Conservation (phyloP, 331 rosid genomes). For the Erythrophleum ivorense region DNA sequence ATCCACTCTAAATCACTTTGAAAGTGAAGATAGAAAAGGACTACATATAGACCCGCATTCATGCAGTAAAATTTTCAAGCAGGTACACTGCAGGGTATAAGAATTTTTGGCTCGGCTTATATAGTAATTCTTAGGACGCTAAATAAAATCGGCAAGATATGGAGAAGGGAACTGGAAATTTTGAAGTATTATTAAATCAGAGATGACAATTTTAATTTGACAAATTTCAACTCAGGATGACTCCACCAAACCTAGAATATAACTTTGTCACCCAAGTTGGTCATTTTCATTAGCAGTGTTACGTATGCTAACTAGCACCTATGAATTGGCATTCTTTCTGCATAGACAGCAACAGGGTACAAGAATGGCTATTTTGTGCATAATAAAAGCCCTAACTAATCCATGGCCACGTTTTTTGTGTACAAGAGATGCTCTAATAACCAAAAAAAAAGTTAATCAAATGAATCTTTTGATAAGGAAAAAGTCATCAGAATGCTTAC, state of each 20-base stretch:
- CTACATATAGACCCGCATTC: conserved; percentile 9
- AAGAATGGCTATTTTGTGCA: conserved; percentile 18
- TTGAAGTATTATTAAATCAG: conserved; percentile 7
- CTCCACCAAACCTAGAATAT: conserved; percentile 27
- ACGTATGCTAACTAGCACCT: conserved; percentile 26
- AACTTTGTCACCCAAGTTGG: conserved; percentile 33
- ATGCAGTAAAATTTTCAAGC: conserved; percentile 37
- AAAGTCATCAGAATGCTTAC: conserved; percentile 33
- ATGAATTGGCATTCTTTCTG: neutral
- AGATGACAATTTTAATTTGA: conserved; percentile 17
- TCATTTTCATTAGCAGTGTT: conserved; percentile 40
- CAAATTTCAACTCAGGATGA: conserved; percentile 9
- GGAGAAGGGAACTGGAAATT: conserved; percentile 27
- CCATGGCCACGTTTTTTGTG: conserved; percentile 25
- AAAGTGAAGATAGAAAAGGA: conserved; percentile 39
- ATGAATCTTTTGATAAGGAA: conserved; percentile 35
- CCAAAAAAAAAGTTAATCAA: conserved; percentile 40
- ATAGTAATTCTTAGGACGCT: conserved; percentile 26
- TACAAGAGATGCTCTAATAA: conserved; percentile 35
- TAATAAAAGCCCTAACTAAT: conserved; percentile 29
- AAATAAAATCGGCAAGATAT: conserved; percentile 9
- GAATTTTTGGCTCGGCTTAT: conserved; percentile 17
- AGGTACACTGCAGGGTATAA: neutral
- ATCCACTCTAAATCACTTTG: conserved; percentile 49
- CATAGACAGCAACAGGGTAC: conserved; percentile 31